Evolutionary conservation across 441 rosid genomes (phyloP), one percentile per base, ranked within the genome.

Genomic region (Erodium chrysanthum): DNA sequence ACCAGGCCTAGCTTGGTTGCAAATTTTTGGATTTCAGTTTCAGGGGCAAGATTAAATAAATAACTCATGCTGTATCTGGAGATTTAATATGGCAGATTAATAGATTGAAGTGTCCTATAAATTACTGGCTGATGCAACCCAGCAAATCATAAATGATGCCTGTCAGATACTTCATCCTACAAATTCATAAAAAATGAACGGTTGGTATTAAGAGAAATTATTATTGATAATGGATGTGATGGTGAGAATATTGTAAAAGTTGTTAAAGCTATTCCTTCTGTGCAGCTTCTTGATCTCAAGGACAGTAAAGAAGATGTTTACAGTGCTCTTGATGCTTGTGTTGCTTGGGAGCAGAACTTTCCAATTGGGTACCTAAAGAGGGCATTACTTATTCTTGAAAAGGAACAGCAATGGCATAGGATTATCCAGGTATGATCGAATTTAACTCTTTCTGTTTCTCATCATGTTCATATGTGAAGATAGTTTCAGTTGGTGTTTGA

Each of bases 251-350:
- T 22, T 22, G 27, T 56, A 20, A 52, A 66, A 70, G 67, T 66
- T 73, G 64, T 44, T 64, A 64, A 59, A 66, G 40, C 25, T 44
- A 68, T 33, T 50, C 64, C 70, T 29, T 74, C 21, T 69, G 4
- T 76, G 84, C 83, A 92, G 98, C 92, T 93, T 74, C 74, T 78
- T 66, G 90, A 86, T 73, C 78, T 91, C n/a, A 82, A 82, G 71
- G 90, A 93, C 79, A 77, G 79, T 73, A 91, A 88, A 83, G 97
- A 91, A 76, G 88, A 84, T 65, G 83, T 93, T 50, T 93, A 93
- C 71, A 88, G 97, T 75, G 82, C 93, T 79, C 90, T 93, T 56
- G 96, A 93, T 82, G 92, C 95, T 42, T 93, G 97, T 96, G 91
- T 93, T 75, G 97, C 98, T 59, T 89, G 95, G 92, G 97, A 93